Conservation (phyloP, 139 green algal genomes). For the Pedinophyceae sp. region DNA sequence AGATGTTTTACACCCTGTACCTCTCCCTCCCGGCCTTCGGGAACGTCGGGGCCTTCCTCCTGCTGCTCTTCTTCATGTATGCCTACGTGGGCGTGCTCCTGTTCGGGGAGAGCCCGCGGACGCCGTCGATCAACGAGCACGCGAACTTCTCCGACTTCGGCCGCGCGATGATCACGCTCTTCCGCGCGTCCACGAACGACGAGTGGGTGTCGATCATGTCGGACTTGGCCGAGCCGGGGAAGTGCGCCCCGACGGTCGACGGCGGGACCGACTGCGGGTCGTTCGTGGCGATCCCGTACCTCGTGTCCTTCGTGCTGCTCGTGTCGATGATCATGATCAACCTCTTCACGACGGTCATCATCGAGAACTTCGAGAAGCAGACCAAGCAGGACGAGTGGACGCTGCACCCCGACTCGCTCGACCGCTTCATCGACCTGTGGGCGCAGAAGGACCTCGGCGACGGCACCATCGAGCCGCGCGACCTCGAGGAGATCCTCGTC, state of each 20-base stretch:
- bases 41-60: slow-evolving; percentile 54
- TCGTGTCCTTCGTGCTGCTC: slow-evolving; percentile 39
- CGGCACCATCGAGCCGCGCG: slow-evolving; percentile 33
- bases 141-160: slow-evolving; percentile 51
- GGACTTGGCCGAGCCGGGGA: slow-evolving; percentile 21
- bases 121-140: slow-evolving; percentile 32
- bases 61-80: slow-evolving; percentile 66
- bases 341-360: slow-evolving; percentile 55
- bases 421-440: slow-evolving; percentile 60
- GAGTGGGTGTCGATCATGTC: slow-evolving; percentile 49
- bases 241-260: slow-evolving; percentile 19
- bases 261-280: slow-evolving; percentile 11
- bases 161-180: slow-evolving; percentile 30
- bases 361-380: slow-evolving; percentile 60
- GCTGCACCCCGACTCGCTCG: slow-evolving; percentile 17
- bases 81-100: slow-evolving; percentile 47
- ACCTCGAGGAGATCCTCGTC: slow-evolving; percentile 47
- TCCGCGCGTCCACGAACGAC: slow-evolving; percentile 47
- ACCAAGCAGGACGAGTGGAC: slow-evolving; percentile 33
- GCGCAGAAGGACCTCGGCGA: slow-evolving; percentile 52
- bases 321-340: slow-evolving; percentile 57
- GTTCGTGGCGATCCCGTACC: slow-evolving; percentile 37
- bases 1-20: slow-evolving; percentile 50
- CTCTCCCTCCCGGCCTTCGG: slow-evolving; percentile 54
- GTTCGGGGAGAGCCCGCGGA: slow-evolving; percentile 23